Evolutionary conservation across 176 grass and related monocot genomes (phyloP).

Genomic region (Juncus inflexus): DNA sequence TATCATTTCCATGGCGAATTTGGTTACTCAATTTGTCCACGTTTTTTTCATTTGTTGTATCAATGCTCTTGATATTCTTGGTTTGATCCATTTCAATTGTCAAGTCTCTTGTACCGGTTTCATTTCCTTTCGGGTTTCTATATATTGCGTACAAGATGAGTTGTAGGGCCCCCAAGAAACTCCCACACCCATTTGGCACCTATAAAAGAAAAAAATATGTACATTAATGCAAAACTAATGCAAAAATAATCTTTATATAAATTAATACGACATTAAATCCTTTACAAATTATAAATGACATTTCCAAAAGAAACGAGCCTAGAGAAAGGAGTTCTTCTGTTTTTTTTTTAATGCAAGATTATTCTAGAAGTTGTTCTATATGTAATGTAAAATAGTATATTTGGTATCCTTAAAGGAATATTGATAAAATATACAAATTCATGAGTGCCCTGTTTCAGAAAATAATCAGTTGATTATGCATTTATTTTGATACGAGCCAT

Average conservation of each 20-base stretch:
- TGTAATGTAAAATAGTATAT: not conserved
- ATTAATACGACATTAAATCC: constrained; percentile 18
- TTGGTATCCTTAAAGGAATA: constrained; percentile 3
- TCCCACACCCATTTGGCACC: constrained; percentile 94
- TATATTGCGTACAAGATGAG: constrained; percentile 80
- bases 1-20: constrained; percentile 31
- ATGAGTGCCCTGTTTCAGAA: not conserved
- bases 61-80: constrained; percentile 49
- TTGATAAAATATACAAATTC: not conserved
- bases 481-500: not conserved
- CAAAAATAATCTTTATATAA: constrained; percentile 11
- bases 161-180: constrained; percentile 61
- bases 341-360: constrained; percentile 17
- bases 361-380: not conserved
- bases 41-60: constrained; percentile 31
- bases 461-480: not conserved
- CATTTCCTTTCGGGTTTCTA: constrained; percentile 58
- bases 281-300: not conserved
- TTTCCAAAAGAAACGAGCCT: too few relatives aligned
- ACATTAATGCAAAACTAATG: constrained; percentile 6
- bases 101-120: constrained; percentile 28
- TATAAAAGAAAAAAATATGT: constrained; percentile 22
- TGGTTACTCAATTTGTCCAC: constrained; percentile 16
- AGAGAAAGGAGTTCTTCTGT: not conserved
- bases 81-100: constrained; percentile 44